Percentiles rank a stretch among this genome's conserved stretches.
Evolutionary conservation across 306 rosid species (phyloP).

Genomic region (Lathyrus sativus): DNA sequence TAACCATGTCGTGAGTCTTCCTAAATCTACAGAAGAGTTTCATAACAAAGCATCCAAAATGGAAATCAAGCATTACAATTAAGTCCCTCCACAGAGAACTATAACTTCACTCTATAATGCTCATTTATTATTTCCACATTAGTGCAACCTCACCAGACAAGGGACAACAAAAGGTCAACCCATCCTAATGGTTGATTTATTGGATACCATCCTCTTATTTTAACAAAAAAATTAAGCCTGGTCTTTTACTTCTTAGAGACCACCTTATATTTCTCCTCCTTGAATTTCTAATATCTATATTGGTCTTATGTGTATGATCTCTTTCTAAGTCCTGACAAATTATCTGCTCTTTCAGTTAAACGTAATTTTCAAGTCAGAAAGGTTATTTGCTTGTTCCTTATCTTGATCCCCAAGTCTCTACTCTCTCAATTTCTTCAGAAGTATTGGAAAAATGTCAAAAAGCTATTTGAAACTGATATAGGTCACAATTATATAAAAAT

Average conservation of each 20-base stretch:
- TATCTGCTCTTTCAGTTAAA: background rate
- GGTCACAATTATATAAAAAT: background rate
- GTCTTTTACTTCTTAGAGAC: background rate
- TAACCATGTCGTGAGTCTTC: background rate
- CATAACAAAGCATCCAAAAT: background rate
- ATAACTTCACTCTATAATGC: background rate
- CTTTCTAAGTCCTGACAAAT: background rate
- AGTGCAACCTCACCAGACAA: conserved; percentile 5
- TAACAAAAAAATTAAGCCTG: background rate
- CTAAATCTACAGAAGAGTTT: conserved; percentile 3
- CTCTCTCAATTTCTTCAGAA: background rate
- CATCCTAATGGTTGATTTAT: conserved; percentile 1
- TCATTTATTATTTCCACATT: background rate
- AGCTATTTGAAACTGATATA: background rate
- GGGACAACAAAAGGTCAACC: background rate
- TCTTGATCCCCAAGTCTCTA: background rate
- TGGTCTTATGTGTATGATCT: background rate
- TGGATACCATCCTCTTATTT: conserved; percentile 1
- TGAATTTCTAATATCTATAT: background rate
- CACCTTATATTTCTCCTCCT: background rate
- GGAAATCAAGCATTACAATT: conserved; percentile 13
- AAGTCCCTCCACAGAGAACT: background rate
- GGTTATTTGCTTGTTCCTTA: conserved; percentile 15
- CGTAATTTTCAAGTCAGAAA: background rate
- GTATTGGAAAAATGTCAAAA: conserved; percentile 1